phyloP scores from a whole-genome alignment of 768 basidiomycete species.

The Suillus luteus region DNA sequence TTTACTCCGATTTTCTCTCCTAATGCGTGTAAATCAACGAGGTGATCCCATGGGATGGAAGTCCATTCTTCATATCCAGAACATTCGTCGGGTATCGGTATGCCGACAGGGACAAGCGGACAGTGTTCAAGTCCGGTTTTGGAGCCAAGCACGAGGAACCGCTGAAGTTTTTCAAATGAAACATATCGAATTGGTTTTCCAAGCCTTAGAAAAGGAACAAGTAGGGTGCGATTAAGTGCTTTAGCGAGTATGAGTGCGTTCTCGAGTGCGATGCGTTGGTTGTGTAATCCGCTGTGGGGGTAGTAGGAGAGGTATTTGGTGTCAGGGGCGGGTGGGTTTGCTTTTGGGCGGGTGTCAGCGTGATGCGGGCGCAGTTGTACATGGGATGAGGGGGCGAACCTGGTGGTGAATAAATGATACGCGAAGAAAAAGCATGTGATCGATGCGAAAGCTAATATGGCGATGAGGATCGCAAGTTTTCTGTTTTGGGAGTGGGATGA shows the following conservation, averaged over 20 bases:
- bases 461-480: conserved; percentile 45
- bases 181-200: conserved; percentile 66
- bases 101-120: conserved; percentile 33
- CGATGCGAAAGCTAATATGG: conserved; percentile 48
- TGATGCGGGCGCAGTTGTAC: conserved; percentile 3
- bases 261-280: conserved; percentile 84
- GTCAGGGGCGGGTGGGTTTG: conserved; percentile 38
- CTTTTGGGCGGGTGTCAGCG: conserved; percentile 37
- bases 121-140: conserved; percentile 60
- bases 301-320: conserved; percentile 69
- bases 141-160: conserved; percentile 46
- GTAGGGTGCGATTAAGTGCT: conserved; percentile 73
- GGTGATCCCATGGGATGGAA: conserved; percentile 67
- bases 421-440: conserved; percentile 58
- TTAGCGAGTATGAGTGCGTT: conserved; percentile 77
- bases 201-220: conserved; percentile 75
- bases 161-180: conserved; percentile 50
- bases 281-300: conserved; percentile 85
- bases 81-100: conserved; percentile 56
- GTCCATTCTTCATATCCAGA: conserved; percentile 61
- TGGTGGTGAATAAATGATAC: conserved; percentile 65
- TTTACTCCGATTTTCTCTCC: conserved; percentile 1
- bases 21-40: conserved; percentile 55
- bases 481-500: conserved; percentile 23
- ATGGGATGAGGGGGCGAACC: conserved; percentile 38